A percentile compares a stretch with the other conserved stretches of the same genome.
These are phyloP conservation scores for Balamuthia mandrillaris DNA, from an alignment of 208 protist species.

Conservation along the genomic window DNA sequence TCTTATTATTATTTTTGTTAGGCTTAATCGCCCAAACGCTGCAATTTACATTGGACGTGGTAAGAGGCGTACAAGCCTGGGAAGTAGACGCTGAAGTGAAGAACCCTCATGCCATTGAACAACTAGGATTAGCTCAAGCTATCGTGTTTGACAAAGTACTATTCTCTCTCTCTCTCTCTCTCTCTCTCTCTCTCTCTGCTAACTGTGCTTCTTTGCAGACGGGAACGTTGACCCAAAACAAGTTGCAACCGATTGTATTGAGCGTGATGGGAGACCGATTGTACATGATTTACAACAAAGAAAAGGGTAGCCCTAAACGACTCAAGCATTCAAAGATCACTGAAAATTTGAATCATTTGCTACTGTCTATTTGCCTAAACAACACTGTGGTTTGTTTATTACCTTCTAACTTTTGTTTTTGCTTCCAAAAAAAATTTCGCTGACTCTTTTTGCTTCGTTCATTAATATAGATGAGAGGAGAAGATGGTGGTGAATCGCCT, in stretches of 20 bases:
- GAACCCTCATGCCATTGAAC: conserved; percentile 32
- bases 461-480: too few relatives aligned
- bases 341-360: background rate
- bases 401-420: background rate
- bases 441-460: too few relatives aligned
- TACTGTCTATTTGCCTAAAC: background rate
- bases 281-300: conserved; percentile 11
- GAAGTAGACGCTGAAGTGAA: conserved; percentile 39
- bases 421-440: too few relatives aligned
- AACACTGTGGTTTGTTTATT: background rate
- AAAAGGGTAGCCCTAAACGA: too few relatives aligned
- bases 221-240: conserved; percentile 30
- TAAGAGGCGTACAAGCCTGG: conserved; percentile 26
- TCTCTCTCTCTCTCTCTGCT: background rate
- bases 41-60: conserved; percentile 32
- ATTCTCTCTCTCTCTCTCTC: background rate
- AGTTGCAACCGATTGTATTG: conserved; percentile 16
- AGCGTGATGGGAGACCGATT: conserved; percentile 19
- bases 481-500: background rate
- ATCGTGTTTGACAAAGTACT: conserved; percentile 37
- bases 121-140: conserved; percentile 23
- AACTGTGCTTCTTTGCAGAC: background rate
- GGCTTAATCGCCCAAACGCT: conserved; percentile 37
- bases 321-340: too few relatives aligned
- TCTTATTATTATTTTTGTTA: background rate